Conservation (phyloP, 106 monocot genomes). For the Phalaenopsis equestris region DNA sequence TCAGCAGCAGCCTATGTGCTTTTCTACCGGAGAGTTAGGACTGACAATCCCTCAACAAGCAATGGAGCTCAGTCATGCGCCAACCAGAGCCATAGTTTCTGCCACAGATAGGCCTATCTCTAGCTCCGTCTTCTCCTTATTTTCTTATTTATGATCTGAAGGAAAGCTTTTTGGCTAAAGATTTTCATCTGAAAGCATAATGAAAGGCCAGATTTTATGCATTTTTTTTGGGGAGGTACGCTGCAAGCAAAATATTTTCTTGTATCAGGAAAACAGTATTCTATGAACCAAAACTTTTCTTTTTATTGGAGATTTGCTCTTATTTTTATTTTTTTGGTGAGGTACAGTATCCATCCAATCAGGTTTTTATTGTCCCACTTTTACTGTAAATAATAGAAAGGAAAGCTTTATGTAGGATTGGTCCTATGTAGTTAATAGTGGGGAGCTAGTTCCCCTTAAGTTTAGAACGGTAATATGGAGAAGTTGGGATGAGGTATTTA, state of each 20-base stretch:
- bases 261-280: background rate
- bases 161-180: background rate
- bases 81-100: constrained; percentile 27
- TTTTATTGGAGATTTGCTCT: background rate
- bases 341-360: background rate
- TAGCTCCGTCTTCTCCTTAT: background rate
- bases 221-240: background rate
- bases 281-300: background rate
- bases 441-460: too few relatives aligned
- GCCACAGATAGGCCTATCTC: constrained; percentile 28
- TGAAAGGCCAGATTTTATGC: background rate
- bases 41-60: constrained; percentile 31
- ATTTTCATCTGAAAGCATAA: background rate
- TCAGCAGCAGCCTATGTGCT: constrained; percentile 97
- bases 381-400: background rate
- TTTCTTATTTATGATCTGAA: background rate
- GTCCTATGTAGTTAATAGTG: too few relatives aligned
- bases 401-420: background rate
- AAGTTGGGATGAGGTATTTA: too few relatives aligned
- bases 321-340: background rate
- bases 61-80: constrained; percentile 43
- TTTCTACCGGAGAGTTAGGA: constrained; percentile 77
- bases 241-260: background rate
- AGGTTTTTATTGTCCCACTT: background rate
- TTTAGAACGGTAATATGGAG: too few relatives aligned